These are phyloP conservation scores for Exserohilum rostratum DNA, from an alignment of 2,329 filamentous ascomycete genomes.

Conservation along the genomic window DNA sequence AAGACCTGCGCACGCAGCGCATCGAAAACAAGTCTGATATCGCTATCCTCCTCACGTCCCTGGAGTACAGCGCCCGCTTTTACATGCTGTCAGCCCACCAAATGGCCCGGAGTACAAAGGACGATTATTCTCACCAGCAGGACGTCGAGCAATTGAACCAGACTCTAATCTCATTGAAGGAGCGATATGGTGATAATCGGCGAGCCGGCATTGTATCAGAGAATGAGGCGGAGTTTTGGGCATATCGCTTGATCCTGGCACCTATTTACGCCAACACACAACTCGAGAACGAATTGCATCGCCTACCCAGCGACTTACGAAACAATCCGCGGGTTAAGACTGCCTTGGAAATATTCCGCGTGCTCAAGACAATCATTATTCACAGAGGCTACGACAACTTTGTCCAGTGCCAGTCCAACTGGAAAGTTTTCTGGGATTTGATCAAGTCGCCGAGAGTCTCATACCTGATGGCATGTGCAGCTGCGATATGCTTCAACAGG, in stretches of 20 bases:
- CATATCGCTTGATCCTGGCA: constrained; percentile 62
- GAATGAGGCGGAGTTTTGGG: constrained; percentile 68
- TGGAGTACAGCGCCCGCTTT: constrained; percentile 68
- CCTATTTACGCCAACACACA: constrained; percentile 54
- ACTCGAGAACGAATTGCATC: constrained; percentile 64
- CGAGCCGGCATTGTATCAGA: constrained; percentile 54
- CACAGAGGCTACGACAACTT: constrained; percentile 56
- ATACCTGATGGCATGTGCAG: constrained; percentile 68
- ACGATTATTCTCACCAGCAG: constrained; percentile 58
- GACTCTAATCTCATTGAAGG: constrained; percentile 65
- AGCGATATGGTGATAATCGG: constrained; percentile 52
- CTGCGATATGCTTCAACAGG: constrained; percentile 66
- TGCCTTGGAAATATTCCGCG: constrained; percentile 63
- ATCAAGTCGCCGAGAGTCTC: constrained; percentile 62
- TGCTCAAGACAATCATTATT: constrained; percentile 60
- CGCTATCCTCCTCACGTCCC: constrained; percentile 63
- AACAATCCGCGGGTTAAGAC: constrained; percentile 60
- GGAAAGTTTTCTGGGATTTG: constrained; percentile 63
- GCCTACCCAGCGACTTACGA: constrained; percentile 58
- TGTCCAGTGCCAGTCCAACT: constrained; percentile 64
- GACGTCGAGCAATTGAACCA: constrained; percentile 69
- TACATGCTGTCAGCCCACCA: constrained; percentile 68
- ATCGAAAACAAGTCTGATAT: constrained; percentile 61
- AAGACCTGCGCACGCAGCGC: constrained; percentile 69
- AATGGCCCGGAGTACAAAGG: constrained; percentile 52